Base-by-base conservation (phyloP, 2,329 filamentous ascomycete genomes). In the Colletotrichum sp. region DNA sequence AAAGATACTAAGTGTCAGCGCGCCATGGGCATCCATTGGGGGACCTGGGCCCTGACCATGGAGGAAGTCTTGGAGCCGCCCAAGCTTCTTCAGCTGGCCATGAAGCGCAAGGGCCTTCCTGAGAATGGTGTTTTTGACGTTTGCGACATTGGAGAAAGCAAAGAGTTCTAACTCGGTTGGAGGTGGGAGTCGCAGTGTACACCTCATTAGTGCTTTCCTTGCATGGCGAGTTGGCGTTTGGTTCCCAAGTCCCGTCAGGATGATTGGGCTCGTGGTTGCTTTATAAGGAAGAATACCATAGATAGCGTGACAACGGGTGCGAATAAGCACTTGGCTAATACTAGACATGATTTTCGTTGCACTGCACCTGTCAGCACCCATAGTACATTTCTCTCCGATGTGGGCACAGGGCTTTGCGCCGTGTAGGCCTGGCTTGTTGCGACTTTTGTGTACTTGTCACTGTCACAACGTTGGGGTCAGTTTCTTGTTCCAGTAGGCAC, bases 11-110 rank as follows among this genome's bases (percentile, higher is more conserved):
- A 90, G 79, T 98, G 96, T 86, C 89, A 91, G 80, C 88, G 86
- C 22, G 96, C 96, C 26, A 89, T 98, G 86, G 96, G 92, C 3
- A 98, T 98, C 80, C 96, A 98, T 82, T 98, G 96, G 96, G 96
- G 96, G 4, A 93, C 94, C 0, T 98, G 96, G 95, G 93, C 95
- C 1, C 85, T 98, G 79, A 98, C 96, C 0, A 89, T 92, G 76
- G 96, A 99, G 84, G 94, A 96, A 75, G 94, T 98, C 2, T 83
- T 96, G 72, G 96, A 98, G 85, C 96, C 96, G 62, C 95, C 96
- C 2, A 86, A 84, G 83, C 85, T 94, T 82, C 85, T 98, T 77
- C 93, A 89, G 83, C 88, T 94, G 82, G 96, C 96, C 4, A 84
- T 98, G 82, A 90, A 87, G 80, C 90, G 89, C 80, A 93, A 92